Conservation (phyloP, 306 rosid species). For the Rosa lucieae region DNA sequence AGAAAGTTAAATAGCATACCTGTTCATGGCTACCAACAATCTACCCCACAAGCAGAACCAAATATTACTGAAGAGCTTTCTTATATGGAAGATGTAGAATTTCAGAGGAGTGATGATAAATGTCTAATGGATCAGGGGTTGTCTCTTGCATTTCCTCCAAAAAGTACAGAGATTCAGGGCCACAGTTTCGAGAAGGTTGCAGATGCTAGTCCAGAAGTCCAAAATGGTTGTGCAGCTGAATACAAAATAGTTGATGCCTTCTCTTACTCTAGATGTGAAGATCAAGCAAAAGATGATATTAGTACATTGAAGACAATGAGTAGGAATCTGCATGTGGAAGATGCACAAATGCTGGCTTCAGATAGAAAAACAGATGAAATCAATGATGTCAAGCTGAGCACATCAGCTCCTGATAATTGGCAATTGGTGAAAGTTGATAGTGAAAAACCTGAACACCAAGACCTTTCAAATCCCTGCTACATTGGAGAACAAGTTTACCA, state of each 20-base stretch:
- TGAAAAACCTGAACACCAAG: conserved; percentile 18
- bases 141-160: conserved; percentile 6
- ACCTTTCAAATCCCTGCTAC: conserved; percentile 18
- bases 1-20: conserved; percentile 19
- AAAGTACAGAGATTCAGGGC: conserved; percentile 25
- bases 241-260: conserved; percentile 21
- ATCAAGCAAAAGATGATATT: conserved; percentile 32
- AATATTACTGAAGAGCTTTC: conserved; percentile 22
- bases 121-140: conserved; percentile 20
- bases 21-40: conserved; percentile 22
- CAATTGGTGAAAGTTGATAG: background rate
- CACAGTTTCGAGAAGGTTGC: conserved; percentile 23
- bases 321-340: conserved; percentile 23
- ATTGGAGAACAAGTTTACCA: conserved; percentile 24
- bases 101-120: conserved; percentile 25
- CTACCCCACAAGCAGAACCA: conserved; percentile 31
- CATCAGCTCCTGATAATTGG: conserved; percentile 27
- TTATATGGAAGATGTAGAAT: conserved; percentile 31
- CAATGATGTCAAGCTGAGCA: conserved; percentile 25
- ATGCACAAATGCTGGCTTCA: conserved; percentile 29
- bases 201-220: conserved; percentile 22
- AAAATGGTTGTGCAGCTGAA: conserved; percentile 30
- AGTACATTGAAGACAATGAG: conserved; percentile 23
- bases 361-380: conserved; percentile 26
- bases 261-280: conserved; percentile 18